Conservation (phyloP, 495 filamentous ascomycete genomes). For the Pyrenopolyporus hunteri region DNA sequence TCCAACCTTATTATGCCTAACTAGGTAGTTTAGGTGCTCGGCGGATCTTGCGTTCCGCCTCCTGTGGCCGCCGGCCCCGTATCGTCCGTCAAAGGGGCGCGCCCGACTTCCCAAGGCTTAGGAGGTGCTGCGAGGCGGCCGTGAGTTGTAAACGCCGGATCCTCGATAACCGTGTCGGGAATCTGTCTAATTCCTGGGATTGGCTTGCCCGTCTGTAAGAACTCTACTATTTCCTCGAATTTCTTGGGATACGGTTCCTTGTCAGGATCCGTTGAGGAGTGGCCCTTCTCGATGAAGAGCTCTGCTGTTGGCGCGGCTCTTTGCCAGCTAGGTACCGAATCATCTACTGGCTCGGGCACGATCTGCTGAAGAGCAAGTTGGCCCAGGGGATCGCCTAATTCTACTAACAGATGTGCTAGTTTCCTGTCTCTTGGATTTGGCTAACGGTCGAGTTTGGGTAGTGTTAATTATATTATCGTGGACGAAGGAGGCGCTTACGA, state of each 20-base stretch:
- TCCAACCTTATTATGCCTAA: conserved; percentile 9
- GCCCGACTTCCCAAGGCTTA: conserved; percentile 79
- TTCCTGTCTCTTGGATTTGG: conserved; percentile 35
- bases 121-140: conserved; percentile 60
- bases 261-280: conserved; percentile 40
- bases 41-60: background rate
- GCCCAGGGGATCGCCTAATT: conserved; percentile 34
- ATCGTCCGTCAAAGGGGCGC: conserved; percentile 2
- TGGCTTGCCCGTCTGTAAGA: conserved; percentile 81
- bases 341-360: conserved; percentile 10
- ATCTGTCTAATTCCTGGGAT: conserved; percentile 92
- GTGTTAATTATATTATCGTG: background rate
- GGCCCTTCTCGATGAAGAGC: conserved; percentile 41
- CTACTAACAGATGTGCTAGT: conserved; percentile 37
- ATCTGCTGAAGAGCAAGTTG: conserved; percentile 25
- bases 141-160: conserved; percentile 45
- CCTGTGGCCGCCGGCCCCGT: background rate
- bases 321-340: conserved; percentile 51
- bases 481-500: background rate
- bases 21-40: conserved; percentile 1
- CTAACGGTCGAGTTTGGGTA: conserved; percentile 15
- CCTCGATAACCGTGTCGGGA: conserved; percentile 77
- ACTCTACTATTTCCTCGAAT: conserved; percentile 87
- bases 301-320: conserved; percentile 51
- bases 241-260: conserved; percentile 76